These are phyloP conservation scores for Arabidopsis lyrata DNA, from an alignment of 441 rosid species.

Conservation along the genomic window DNA sequence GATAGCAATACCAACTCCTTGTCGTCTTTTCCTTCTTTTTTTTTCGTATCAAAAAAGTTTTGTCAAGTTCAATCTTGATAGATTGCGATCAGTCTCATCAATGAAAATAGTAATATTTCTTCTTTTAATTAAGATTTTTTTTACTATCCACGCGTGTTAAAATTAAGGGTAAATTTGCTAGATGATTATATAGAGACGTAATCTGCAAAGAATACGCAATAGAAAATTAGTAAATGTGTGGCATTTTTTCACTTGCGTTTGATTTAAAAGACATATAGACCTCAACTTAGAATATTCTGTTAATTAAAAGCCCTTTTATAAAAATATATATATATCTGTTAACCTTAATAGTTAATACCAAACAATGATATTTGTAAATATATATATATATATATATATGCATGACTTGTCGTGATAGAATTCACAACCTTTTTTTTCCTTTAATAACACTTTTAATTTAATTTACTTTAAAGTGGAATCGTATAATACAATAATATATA, in stretches of 20 bases:
- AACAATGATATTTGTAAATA: too few relatives aligned
- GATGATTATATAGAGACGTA: not conserved
- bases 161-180: not conserved
- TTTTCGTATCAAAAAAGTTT: not conserved
- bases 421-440: not conserved
- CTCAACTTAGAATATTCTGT: too few relatives aligned
- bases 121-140: not conserved
- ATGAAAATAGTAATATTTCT: not conserved
- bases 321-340: too few relatives aligned
- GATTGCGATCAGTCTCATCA: not conserved
- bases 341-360: too few relatives aligned
- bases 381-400: not conserved
- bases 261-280: too few relatives aligned
- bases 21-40: not conserved
- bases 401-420: slow-evolving; percentile 3
- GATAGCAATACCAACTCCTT: slow-evolving; percentile 31
- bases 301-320: too few relatives aligned
- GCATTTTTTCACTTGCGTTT: too few relatives aligned
- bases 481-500: not conserved
- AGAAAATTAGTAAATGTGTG: too few relatives aligned
- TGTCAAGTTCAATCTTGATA: not conserved
- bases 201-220: not conserved
- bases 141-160: not conserved
- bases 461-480: not conserved
- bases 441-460: not conserved